phyloP scores from a whole-genome alignment of 1,139 yeast genomes.

The Debaryomyces fabryi region DNA sequence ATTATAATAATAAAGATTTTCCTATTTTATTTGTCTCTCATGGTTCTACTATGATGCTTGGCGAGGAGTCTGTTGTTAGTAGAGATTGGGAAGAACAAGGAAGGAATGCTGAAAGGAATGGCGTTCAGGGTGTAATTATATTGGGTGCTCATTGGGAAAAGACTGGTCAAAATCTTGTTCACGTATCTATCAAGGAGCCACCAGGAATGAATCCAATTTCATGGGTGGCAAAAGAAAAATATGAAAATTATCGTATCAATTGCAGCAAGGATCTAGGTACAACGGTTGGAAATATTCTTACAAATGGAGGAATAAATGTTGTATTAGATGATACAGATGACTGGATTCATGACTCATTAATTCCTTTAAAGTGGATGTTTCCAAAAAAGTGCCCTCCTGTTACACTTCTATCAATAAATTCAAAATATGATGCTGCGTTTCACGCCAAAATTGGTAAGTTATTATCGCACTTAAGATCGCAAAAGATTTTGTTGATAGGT shows the following conservation, averaged over 20 bases:
- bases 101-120: conserved; percentile 3
- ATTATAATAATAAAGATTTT: neutral
- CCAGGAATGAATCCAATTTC: conserved; percentile 7
- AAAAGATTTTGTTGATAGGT: neutral
- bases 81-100: conserved; percentile 7
- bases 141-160: conserved; percentile 5
- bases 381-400: neutral
- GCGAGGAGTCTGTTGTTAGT: conserved; percentile 2
- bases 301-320: neutral
- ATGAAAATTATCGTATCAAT: conserved; percentile 2
- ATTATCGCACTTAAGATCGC: neutral
- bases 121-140: conserved; percentile 1
- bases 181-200: conserved; percentile 4
- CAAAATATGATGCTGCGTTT: neutral
- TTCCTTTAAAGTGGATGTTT: neutral
- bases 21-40: neutral
- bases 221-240: conserved; percentile 6
- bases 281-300: neutral
- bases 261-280: conserved; percentile 4
- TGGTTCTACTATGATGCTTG: conserved; percentile 3
- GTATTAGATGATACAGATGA: neutral
- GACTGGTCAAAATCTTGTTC: neutral
- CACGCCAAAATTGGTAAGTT: neutral
- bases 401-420: neutral
- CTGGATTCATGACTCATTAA: neutral